A percentile compares a stretch with the other conserved stretches of the same genome.
Conservation (phyloP, 108 stramenopile genomes). For the Cyclotella atomus region DNA sequence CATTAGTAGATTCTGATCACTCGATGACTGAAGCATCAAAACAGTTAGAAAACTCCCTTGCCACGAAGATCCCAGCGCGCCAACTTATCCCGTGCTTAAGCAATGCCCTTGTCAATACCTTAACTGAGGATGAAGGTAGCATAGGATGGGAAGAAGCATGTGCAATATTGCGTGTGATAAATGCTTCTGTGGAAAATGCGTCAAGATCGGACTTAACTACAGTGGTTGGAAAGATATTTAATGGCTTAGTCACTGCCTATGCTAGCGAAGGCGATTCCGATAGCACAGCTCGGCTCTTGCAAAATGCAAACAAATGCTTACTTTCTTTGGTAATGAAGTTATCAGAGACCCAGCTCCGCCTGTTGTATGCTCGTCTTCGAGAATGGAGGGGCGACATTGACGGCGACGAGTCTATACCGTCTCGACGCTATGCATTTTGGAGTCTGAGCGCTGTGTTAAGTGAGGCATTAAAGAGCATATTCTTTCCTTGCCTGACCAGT, state of each 20-base stretch:
- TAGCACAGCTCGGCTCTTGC: conserved; percentile 32
- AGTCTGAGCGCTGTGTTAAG: conserved; percentile 66
- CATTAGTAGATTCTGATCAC: conserved; percentile 28
- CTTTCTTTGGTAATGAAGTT: conserved; percentile 81
- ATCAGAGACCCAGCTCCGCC: conserved; percentile 87
- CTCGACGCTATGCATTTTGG: conserved; percentile 75
- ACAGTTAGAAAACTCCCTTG: conserved; percentile 49
- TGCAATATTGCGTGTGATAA: conserved; percentile 49
- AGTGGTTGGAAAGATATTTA: conserved; percentile 58
- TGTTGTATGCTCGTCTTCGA: conserved; percentile 66
- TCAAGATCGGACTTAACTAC: conserved; percentile 62
- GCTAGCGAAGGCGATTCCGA: conserved; percentile 40
- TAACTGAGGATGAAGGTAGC: conserved; percentile 10
- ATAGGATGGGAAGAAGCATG: conserved; percentile 49
- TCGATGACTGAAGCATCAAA: conserved; percentile 36
- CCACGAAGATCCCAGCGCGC: conserved; percentile 60
- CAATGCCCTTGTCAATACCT: conserved; percentile 36
- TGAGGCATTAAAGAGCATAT: conserved; percentile 70
- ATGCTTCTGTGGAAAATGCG: conserved; percentile 54
- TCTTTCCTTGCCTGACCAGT: conserved; percentile 79
- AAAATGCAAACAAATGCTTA: conserved; percentile 57
- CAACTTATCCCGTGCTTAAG: conserved; percentile 66
- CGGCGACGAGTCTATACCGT: conserved; percentile 11
- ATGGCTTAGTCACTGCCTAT: conserved; percentile 56
- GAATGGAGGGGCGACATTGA: conserved; percentile 76